These are phyloP conservation scores for Ramicandelaber brevisporus DNA, from an alignment of 192 early-diverging fungal species.

Conservation along the genomic window DNA sequence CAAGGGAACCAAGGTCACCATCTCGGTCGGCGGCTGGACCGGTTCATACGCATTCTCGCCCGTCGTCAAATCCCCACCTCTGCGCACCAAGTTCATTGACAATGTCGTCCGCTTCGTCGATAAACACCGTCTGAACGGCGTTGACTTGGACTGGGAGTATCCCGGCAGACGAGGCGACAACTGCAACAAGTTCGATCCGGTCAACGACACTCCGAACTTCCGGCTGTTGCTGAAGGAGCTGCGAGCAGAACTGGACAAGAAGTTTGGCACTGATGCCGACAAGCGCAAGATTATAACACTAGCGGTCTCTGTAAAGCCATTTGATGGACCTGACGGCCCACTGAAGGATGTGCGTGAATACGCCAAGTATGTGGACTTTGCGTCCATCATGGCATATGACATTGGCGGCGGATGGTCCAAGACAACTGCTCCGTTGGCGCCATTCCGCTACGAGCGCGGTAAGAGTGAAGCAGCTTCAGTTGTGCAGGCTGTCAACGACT, in stretches of 20 bases:
- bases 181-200: slow-evolving; percentile 18
- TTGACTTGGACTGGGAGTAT: slow-evolving; percentile 41
- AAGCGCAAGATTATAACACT: slow-evolving; percentile 26
- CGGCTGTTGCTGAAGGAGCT: slow-evolving; percentile 12
- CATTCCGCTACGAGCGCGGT: slow-evolving; percentile 12
- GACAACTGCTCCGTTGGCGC: slow-evolving; percentile 32
- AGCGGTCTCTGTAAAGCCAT: slow-evolving; percentile 31
- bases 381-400: slow-evolving; percentile 45
- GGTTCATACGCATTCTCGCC: slow-evolving; percentile 34
- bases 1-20: slow-evolving; percentile 19
- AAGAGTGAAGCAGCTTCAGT: slow-evolving; percentile 16
- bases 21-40: slow-evolving; percentile 52
- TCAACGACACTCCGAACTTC: slow-evolving; percentile 15
- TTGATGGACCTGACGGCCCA: slow-evolving; percentile 18
- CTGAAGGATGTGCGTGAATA: slow-evolving; percentile 26
- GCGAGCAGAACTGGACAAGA: slow-evolving; percentile 9
- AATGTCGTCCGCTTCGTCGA: slow-evolving; percentile 23
- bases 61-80: slow-evolving; percentile 18
- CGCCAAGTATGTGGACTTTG: slow-evolving; percentile 31
- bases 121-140: slow-evolving; percentile 28
- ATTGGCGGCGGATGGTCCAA: slow-evolving; percentile 28
- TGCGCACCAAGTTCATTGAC: slow-evolving; percentile 26
- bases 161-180: slow-evolving; percentile 24
- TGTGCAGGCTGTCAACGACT: slow-evolving; percentile 15
- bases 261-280: slow-evolving; percentile 8